Base-by-base conservation (phyloP, 352 stramenopile genomes). In the Phytophthora cryptogea region DNA sequence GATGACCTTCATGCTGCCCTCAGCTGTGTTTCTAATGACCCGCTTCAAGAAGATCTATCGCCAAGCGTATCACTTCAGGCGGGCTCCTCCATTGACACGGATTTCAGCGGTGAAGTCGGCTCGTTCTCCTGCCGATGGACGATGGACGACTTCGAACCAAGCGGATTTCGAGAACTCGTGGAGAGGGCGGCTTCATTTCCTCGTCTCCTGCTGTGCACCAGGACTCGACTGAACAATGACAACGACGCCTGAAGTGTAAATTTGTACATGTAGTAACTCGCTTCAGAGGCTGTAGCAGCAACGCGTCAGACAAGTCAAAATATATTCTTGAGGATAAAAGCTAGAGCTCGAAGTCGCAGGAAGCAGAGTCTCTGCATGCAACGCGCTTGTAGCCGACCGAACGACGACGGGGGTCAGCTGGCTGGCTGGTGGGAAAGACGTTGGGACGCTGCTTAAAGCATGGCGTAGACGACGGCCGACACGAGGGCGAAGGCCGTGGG, bases 401-500 rank as follows among this genome's bases (percentile, higher is more conserved):
- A 46, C 50, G 13, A 55, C 28, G 53, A 41, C 11, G 27, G 30
- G 31, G 27, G 16, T 17, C 16, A 13, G 37, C 28, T 51, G 30
- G 36, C n/a, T n/a, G n/a, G n/a, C n/a, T 49, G 27, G 45, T 53
- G 27, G 16, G 37, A 3, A 13, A 37, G 43, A 57, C 39, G 36
- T 60, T 39, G 32, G 40, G 52, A 63, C 30, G 51, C 46, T 54
- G 45, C 65, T 74, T 74, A 78, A n/a, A 78, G 61, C 54, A 78
- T 66, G 39, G 48, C 57, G 56, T 72, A 78, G 42, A 64, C 61
- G 41, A 66, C 54, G 27, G 50, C 66, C 16, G 65, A 60, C 50
- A 72, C 51, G 37, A 74, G 40, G 5, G 47, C 66, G 56, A 70
- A 54, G 37, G 61, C 61, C 23, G 62, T 66, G 31, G 69, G 61